phyloP scores from a whole-genome alignment of 2,329 filamentous ascomycete species.

The Apiospora malaysiana region DNA sequence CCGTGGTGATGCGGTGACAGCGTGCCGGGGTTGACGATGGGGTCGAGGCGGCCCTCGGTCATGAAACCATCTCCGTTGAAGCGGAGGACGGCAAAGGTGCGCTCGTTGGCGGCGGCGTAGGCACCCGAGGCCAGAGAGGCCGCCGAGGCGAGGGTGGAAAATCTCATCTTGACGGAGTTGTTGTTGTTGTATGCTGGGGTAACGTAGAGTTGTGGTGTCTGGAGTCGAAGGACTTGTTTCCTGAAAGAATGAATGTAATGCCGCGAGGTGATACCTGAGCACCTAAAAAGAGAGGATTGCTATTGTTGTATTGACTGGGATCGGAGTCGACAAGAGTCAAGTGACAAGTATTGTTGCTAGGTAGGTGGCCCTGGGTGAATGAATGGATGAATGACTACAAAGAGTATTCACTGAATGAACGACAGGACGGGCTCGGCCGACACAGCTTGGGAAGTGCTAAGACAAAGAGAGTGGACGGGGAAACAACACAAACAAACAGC shows the following conservation, averaged over 20 bases:
- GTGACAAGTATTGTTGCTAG: background rate
- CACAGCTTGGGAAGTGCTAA: background rate
- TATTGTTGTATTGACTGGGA: background rate
- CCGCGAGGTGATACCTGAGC: conserved; percentile 4
- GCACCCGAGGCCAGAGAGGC: conserved; percentile 44
- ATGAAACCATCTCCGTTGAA: conserved; percentile 71
- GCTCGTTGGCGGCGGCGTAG: conserved; percentile 48
- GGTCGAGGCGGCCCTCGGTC: conserved; percentile 67
- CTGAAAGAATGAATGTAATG: conserved; percentile 11
- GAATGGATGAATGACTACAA: conserved; percentile 10
- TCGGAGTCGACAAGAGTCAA: background rate
- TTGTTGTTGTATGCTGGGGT: background rate
- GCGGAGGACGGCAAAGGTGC: conserved; percentile 71
- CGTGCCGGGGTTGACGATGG: conserved; percentile 68
- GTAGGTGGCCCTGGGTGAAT: background rate
- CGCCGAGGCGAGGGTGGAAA: background rate
- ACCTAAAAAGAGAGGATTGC: conserved; percentile 12
- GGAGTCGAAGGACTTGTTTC: background rate
- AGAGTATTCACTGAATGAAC: conserved; percentile 9
- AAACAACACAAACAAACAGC: conserved; percentile 11
- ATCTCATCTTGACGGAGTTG: background rate
- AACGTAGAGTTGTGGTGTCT: background rate
- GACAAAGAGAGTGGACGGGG: conserved; percentile 13
- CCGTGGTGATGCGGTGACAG: conserved; percentile 70
- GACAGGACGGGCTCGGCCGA: conserved; percentile 6